A percentile compares a stretch with the other conserved stretches of the same genome.
These are phyloP conservation scores for Saitozyma sp. DNA, from an alignment of 768 basidiomycete genomes.

Conservation along the genomic window DNA sequence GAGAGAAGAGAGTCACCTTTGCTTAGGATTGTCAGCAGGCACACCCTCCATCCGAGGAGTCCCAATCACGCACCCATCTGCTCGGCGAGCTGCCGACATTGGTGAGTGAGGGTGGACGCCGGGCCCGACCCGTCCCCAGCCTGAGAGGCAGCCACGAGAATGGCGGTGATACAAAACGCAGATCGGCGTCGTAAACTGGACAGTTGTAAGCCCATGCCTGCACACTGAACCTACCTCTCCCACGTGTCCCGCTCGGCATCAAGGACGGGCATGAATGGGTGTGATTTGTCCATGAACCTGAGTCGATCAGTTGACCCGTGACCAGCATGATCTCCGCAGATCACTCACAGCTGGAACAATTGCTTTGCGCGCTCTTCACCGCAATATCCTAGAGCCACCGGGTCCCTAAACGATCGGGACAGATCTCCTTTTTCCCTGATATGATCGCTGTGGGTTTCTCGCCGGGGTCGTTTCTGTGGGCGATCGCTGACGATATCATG, in stretches of 20 bases:
- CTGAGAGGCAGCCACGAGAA: slow-evolving; percentile 16
- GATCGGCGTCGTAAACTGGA: slow-evolving; percentile 19
- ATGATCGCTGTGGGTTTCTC: neutral
- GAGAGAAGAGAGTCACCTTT: slow-evolving; percentile 19
- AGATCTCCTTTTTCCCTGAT: slow-evolving; percentile 10
- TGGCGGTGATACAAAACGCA: slow-evolving; percentile 17
- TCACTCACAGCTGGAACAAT: slow-evolving; percentile 15
- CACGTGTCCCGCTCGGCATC: slow-evolving; percentile 17
- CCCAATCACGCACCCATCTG: slow-evolving; percentile 10
- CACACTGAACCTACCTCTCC: slow-evolving; percentile 11
- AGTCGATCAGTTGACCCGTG: neutral
- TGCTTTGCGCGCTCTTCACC: slow-evolving; percentile 8
- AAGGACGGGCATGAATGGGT: slow-evolving; percentile 16
- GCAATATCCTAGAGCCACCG: slow-evolving; percentile 18
- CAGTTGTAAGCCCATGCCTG: neutral
- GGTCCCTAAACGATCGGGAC: slow-evolving; percentile 12
- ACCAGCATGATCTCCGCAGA: neutral
- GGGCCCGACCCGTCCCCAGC: slow-evolving; percentile 7
- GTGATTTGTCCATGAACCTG: slow-evolving; percentile 16
- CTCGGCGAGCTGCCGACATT: slow-evolving; percentile 17
- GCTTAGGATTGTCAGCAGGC: slow-evolving; percentile 3
- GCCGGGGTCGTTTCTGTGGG: too few relatives aligned
- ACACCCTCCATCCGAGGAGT: too few relatives aligned
- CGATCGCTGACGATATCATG: too few relatives aligned
- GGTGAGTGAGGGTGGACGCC: slow-evolving; percentile 3